Percentiles rank a stretch among this genome's conserved stretches.
phyloP scores from a whole-genome alignment of 495 filamentous ascomycete genomes.

The Apodospora peruviana region DNA sequence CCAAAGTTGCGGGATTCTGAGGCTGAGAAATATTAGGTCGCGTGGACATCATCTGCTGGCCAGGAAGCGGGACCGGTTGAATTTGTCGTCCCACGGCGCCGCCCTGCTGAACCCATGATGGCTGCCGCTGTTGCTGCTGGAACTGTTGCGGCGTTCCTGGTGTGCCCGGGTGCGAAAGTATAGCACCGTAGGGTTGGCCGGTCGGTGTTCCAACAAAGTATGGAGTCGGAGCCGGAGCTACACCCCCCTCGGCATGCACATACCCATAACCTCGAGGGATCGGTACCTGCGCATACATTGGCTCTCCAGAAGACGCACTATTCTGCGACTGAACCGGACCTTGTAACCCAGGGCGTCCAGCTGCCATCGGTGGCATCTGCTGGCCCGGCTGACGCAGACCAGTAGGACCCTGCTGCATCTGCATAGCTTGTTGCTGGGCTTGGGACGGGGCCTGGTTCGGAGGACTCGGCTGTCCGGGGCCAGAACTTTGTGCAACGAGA shows the following conservation, averaged over 20 bases:
- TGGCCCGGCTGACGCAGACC: background rate
- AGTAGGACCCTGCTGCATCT: background rate
- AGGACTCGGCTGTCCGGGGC: background rate
- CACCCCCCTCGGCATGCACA: constrained; percentile 38
- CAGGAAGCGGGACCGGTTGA: background rate
- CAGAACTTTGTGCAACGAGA: background rate
- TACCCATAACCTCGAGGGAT: constrained; percentile 42
- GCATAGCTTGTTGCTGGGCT: constrained; percentile 2
- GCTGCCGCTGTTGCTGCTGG: constrained; percentile 8
- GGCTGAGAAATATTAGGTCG: too few species aligned
- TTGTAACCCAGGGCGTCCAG: background rate
- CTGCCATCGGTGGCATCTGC: constrained; percentile 2
- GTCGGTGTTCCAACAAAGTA: constrained; percentile 25
- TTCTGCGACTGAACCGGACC: background rate
- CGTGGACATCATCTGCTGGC: constrained; percentile 4
- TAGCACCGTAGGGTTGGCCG: background rate
- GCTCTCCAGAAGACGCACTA: constrained; percentile 18
- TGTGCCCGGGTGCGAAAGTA: constrained; percentile 3
- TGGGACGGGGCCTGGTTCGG: background rate
- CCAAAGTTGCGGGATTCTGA: too few species aligned
- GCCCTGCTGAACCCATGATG: constrained; percentile 9
- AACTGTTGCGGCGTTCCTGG: background rate
- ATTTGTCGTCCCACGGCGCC: background rate
- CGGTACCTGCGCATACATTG: constrained; percentile 39
- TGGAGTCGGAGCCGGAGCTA: constrained; percentile 29